Evolutionary conservation across 805 yeast species (phyloP), one percentile per base, ranked within the genome.

Genomic region (Martiniozyma abietophila): DNA sequence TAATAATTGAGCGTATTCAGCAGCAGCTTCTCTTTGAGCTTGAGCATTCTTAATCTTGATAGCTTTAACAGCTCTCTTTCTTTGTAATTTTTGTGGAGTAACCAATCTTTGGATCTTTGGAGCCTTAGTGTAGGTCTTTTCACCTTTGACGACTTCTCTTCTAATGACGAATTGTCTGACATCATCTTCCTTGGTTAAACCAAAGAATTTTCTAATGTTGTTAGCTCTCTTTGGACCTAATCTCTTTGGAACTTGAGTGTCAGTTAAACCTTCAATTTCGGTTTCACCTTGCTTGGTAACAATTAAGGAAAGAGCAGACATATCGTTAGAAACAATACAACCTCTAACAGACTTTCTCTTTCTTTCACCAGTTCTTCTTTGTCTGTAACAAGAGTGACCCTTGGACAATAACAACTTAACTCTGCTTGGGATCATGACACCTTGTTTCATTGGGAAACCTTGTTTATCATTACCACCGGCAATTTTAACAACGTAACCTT

Each of bases 371-470:
- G 69, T 63, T 75, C 97, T 85, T 79, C 98, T 92, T 69, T 95
- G 94, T 79, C 98, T 89, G 94, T 92, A 92, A 78, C 97, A 89
- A 58, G 96, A 84, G 75, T 74, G 80, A 62, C 89, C 95, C 72
- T 85, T 79, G 56, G 95, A 68, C 64, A 92, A 76, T 65, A 92
- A 78, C 60, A 92, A 79, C 68, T 83, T 86, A 59, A 92, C 97
- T 80, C 98, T 94, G 80, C 94, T 86, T 72, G 98, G 97, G 76
- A 85, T 92, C 79, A 92, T 74, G 52, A 92, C 98, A 81, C 98
- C 98, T 74, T 94, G 98, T 74, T 88, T 92, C 98, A 94, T 92
- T 74, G 98, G 97, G 96, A 92, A 92, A 76, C 98, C 98, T 77
- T 92, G 98, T 76, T 92, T 92, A 76, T 92, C 98, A 82, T 92